phyloP scores from a whole-genome alignment of 306 rosid genomes.

The Amphicarpaea edgeworthii region DNA sequence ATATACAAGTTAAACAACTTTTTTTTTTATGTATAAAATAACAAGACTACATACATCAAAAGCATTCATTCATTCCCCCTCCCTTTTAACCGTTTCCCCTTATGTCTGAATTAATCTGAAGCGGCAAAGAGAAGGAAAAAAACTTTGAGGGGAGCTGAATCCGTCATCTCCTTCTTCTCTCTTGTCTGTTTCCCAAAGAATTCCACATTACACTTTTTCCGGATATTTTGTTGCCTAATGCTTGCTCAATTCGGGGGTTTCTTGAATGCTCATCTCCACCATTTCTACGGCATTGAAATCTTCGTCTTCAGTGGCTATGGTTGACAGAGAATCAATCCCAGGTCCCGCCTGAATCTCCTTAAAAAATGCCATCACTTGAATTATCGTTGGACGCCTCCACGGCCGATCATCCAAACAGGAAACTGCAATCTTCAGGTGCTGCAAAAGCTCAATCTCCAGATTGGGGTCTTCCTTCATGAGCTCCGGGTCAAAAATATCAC shows the following conservation, averaged over 20 bases:
- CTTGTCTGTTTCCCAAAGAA: constrained; percentile 50
- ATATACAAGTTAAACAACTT: constrained; percentile 75
- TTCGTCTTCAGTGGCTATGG: constrained; percentile 70
- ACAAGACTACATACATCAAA: constrained; percentile 89
- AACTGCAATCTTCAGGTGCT: constrained; percentile 84
- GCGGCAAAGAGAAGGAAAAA: constrained; percentile 59
- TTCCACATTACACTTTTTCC: constrained; percentile 37
- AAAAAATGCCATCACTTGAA: constrained; percentile 90
- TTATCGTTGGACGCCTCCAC: constrained; percentile 86
- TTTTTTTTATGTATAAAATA: constrained; percentile 68
- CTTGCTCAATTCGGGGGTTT: constrained; percentile 78
- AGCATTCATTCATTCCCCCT: constrained; percentile 55
- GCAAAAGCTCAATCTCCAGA: constrained; percentile 82
- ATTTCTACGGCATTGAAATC: constrained; percentile 66
- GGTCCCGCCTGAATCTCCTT: constrained; percentile 95
- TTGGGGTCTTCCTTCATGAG: constrained; percentile 86
- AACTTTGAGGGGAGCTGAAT: constrained; percentile 55
- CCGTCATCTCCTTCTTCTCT: constrained; percentile 55
- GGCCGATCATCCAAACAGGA: constrained; percentile 91
- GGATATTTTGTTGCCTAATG: constrained; percentile 48
- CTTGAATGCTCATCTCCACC: constrained; percentile 91
- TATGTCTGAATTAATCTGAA: constrained; percentile 43
- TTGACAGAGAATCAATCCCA: constrained; percentile 85
- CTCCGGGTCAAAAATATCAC: constrained; percentile 83
- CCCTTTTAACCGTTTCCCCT: constrained; percentile 45